Evolutionary conservation across 257 asterid genomes (phyloP).

Genomic region (Rubia yunnanensis): DNA sequence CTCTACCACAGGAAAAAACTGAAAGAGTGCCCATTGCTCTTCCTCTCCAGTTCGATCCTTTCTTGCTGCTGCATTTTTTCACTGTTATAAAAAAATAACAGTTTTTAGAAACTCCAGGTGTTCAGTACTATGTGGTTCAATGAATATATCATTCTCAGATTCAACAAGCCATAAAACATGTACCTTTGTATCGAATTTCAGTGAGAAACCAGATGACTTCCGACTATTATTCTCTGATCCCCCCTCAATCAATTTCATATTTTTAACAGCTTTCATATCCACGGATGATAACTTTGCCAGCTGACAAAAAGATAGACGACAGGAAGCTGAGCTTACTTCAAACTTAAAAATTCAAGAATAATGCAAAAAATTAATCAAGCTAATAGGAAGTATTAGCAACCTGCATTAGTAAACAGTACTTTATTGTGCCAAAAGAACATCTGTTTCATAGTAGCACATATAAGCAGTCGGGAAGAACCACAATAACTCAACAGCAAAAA

Average conservation of each 20-base stretch:
- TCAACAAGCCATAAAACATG: background rate
- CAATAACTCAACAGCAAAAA: background rate
- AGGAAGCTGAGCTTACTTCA: slow-evolving; percentile 13
- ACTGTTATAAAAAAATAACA: slow-evolving; percentile 45
- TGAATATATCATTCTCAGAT: background rate
- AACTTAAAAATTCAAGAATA: background rate
- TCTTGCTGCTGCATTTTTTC: slow-evolving; percentile 69
- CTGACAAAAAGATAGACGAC: slow-evolving; percentile 31
- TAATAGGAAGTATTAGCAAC: no score
- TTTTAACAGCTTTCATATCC: slow-evolving; percentile 82
- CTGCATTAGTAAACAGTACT: background rate
- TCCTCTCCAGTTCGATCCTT: slow-evolving; percentile 85
- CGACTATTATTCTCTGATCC: slow-evolving; percentile 46
- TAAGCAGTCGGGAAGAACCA: background rate
- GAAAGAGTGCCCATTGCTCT: slow-evolving; percentile 81
- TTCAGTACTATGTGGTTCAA: slow-evolving; percentile 9
- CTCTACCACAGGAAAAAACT: slow-evolving; percentile 91
- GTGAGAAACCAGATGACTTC: slow-evolving; percentile 65
- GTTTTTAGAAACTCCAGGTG: slow-evolving; percentile 26
- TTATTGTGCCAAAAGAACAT: background rate
- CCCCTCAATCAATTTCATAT: slow-evolving; percentile 78
- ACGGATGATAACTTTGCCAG: slow-evolving; percentile 75
- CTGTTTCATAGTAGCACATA: background rate
- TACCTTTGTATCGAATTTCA: slow-evolving; percentile 94
- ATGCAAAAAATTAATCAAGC: background rate